Percentiles rank a stretch among this genome's conserved stretches.
Evolutionary conservation across 2,329 filamentous ascomycete genomes (phyloP).

Genomic region (Dichotomopilus funicola): DNA sequence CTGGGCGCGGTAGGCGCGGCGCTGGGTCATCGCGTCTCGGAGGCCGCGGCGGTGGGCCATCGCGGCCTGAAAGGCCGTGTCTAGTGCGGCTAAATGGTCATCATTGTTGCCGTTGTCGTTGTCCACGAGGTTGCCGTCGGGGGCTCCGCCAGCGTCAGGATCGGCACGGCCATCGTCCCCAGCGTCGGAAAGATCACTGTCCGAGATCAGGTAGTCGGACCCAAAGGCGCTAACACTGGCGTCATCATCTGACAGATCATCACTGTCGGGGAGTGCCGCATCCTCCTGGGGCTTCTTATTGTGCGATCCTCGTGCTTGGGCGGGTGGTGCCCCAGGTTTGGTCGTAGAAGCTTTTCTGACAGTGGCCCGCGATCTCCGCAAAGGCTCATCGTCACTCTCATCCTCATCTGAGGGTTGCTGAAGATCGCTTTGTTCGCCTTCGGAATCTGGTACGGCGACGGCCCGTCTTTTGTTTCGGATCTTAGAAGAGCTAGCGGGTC

Average conservation of each 20-base stretch:
- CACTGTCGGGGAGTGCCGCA: not conserved
- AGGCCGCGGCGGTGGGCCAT: constrained; percentile 30
- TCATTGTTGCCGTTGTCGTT: constrained; percentile 31
- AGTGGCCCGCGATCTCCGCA: constrained; percentile 2
- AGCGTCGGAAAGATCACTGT: constrained; percentile 4
- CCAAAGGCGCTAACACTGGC: constrained; percentile 6
- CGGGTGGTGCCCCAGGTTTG: not conserved
- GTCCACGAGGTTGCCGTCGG: constrained; percentile 12
- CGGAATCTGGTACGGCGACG: constrained; percentile 11
- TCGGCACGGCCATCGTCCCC: constrained; percentile 4
- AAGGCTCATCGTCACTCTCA: constrained; percentile 10
- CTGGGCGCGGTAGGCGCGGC: constrained; percentile 28
- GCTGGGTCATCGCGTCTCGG: constrained; percentile 19
- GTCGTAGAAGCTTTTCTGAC: not conserved
- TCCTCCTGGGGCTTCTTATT: not conserved
- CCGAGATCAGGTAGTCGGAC: constrained; percentile 1
- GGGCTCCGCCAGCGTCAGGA: constrained; percentile 24
- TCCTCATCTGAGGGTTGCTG: constrained; percentile 1
- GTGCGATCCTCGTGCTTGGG: not conserved
- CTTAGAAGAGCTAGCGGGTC: not conserved
- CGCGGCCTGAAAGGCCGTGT: constrained; percentile 12
- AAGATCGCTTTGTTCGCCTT: constrained; percentile 1
- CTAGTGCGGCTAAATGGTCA: not conserved
- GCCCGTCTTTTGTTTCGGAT: constrained; percentile 5
- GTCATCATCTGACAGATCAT: constrained; percentile 3